Conservation (phyloP, 2,329 filamentous ascomycete genomes). For the Trichoderma semiorbis region DNA sequence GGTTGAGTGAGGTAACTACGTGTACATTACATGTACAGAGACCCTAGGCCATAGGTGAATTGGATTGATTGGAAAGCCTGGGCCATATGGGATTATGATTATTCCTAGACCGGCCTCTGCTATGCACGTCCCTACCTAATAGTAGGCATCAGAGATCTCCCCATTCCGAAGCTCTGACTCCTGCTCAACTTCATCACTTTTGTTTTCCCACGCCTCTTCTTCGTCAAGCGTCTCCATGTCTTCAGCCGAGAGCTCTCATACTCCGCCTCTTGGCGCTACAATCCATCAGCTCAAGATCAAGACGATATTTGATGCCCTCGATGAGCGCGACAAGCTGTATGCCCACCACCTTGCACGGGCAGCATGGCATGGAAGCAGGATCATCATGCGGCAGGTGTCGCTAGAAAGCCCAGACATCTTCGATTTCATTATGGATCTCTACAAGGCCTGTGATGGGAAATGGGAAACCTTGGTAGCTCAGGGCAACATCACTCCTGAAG, state of each 20-base stretch:
- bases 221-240: neutral
- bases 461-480: neutral
- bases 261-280: neutral
- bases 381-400: neutral
- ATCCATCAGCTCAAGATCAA: neutral
- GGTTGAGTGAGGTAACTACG: too few relatives aligned
- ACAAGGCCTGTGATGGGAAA: neutral
- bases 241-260: neutral
- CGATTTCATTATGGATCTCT: neutral
- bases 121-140: too few relatives aligned
- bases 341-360: neutral
- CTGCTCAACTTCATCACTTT: too few relatives aligned
- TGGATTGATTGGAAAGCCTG: too few relatives aligned
- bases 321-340: neutral
- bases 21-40: too few relatives aligned
- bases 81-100: too few relatives aligned
- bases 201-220: neutral
- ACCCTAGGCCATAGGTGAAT: too few relatives aligned
- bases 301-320: neutral
- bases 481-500: neutral
- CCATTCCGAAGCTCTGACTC: too few relatives aligned
- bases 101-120: too few relatives aligned
- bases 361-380: neutral
- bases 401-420: neutral
- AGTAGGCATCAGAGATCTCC: too few relatives aligned